phyloP scores from a whole-genome alignment of 1,284 basidiomycete genomes.

The Ceratobasidium sp. region DNA sequence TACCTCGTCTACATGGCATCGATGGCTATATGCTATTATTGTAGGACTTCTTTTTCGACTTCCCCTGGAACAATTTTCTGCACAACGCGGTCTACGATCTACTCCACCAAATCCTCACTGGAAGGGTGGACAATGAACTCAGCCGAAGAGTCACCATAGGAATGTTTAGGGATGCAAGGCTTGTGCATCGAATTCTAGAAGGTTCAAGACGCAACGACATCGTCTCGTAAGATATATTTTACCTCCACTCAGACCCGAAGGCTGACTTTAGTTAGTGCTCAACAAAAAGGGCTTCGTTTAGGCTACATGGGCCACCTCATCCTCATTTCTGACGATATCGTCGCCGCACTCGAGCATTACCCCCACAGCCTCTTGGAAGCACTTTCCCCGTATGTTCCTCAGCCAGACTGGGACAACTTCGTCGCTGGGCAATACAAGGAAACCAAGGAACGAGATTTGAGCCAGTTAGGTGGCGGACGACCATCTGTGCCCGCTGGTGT shows the following conservation, averaged over 20 bases:
- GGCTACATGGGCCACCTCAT: slow-evolving; percentile 99
- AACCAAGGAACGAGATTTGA: slow-evolving; percentile 85
- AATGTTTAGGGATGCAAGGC: slow-evolving; percentile 81
- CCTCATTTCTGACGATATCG: slow-evolving; percentile 92
- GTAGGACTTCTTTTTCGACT: slow-evolving; percentile 94
- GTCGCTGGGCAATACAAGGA: slow-evolving; percentile 86
- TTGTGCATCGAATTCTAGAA: slow-evolving; percentile 87
- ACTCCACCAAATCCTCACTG: slow-evolving; percentile 95
- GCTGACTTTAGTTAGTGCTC: slow-evolving; percentile 61
- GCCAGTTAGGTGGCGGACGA: slow-evolving; percentile 80
- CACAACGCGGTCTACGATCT: slow-evolving; percentile 98
- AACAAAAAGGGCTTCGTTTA: slow-evolving; percentile 79
- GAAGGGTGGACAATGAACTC: slow-evolving; percentile 78
- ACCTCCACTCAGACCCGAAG: neutral
- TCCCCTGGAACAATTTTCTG: slow-evolving; percentile 98
- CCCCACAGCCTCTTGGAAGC: slow-evolving; percentile 80
- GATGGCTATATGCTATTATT: slow-evolving; percentile 26
- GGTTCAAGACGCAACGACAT: slow-evolving; percentile 84
- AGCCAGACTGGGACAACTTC: slow-evolving; percentile 89
- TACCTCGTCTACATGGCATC: neutral
- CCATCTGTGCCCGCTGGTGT: slow-evolving; percentile 51
- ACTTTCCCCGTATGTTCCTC: slow-evolving; percentile 76
- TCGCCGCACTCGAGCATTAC: slow-evolving; percentile 86
- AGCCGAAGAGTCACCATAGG: slow-evolving; percentile 86
- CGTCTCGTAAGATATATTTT: slow-evolving; percentile 68